Base-by-base conservation (phyloP, 2,329 filamentous ascomycete species). In the Magnaporthiopsis rhizophila region DNA sequence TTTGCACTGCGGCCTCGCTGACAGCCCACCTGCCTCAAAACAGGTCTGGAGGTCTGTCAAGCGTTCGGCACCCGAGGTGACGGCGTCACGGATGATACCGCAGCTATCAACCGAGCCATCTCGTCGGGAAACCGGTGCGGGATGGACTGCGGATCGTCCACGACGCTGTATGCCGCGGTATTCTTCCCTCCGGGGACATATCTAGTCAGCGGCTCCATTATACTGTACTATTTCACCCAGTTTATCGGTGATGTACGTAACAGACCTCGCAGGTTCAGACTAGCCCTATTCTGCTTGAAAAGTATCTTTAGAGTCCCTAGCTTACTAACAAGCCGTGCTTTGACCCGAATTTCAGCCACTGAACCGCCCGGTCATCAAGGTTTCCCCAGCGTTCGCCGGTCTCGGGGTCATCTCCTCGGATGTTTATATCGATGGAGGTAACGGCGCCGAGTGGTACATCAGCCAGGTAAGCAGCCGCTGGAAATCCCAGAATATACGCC, bases 11-110 rank as follows among this genome's bases (percentile, higher is more conserved):
- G 12, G 13, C 38, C 38, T 45, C 38, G 3, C 38, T 15, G 38
- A 45, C 12, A 45, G 18, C 18, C 18, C 12, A 18, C 3, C 38
- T 45, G 38, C 38, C 18, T 36, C 59, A 21, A 36, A 38, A 24
- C 12, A 61, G 59, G 59, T 61, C 18, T 61, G 30, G 30, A 34
- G 59, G n/a, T 26, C 28, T 32, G 30, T 61, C 32, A 38, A 32
- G 3, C 13, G n/a, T 61, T 36, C 18, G 89, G 89, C 59, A 89
- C 88, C 64, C 86, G 81, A 70, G 91, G 90, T 67, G 89, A 94
- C 69, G 90, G 89, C 36, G 72, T 73, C 2, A 87, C 88, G 1
- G 90, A 94, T 68, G 91, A 94, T 71, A 92, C 90, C 2, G 79
- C 78, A 15, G 85, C 84, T 21, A 83, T 94, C 65, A 88, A 92